Percentiles rank a stretch among this genome's conserved stretches.
Evolutionary conservation across 176 grass and related monocot species (phyloP).

Genomic region (Canna indica): DNA sequence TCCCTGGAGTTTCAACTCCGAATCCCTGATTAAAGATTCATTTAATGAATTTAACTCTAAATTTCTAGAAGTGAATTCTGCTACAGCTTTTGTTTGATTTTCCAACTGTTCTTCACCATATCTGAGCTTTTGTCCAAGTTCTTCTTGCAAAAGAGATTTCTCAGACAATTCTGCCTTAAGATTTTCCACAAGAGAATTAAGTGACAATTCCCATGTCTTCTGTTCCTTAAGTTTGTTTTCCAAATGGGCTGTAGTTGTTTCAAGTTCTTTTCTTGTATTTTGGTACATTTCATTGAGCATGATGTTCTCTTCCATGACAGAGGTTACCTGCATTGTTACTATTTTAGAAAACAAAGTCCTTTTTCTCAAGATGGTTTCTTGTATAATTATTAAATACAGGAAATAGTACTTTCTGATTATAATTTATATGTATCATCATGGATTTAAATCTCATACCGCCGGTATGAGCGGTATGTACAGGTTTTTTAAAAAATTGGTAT

Average conservation of each 20-base stretch:
- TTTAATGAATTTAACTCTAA: slow-evolving; percentile 56
- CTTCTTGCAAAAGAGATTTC: slow-evolving; percentile 58
- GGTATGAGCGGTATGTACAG: no score
- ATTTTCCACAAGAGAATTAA: slow-evolving; percentile 15
- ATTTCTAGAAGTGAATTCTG: slow-evolving; percentile 61
- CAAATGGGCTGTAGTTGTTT: slow-evolving; percentile 40
- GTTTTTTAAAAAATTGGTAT: no score
- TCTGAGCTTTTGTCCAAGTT: slow-evolving; percentile 69
- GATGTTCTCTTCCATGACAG: slow-evolving; percentile 59
- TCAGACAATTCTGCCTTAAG: slow-evolving; percentile 25
- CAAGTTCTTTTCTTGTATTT: slow-evolving; percentile 56
- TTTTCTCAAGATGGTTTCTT: no score
- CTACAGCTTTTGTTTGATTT: slow-evolving; percentile 50
- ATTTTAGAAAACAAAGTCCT: slow-evolving; percentile 5
- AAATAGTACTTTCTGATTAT: no score
- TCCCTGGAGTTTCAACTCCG: slow-evolving; percentile 54
- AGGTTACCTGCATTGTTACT: slow-evolving; percentile 34
- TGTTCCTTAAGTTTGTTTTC: slow-evolving; percentile 54
- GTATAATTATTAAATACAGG: not conserved
- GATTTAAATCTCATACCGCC: no score
- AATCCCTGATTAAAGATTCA: slow-evolving; percentile 68
- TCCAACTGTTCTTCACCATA: slow-evolving; percentile 61
- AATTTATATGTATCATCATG: no score
- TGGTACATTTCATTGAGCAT: slow-evolving; percentile 51
- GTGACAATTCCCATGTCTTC: slow-evolving; percentile 4